Conservation (phyloP, 768 basidiomycete genomes). For the Auricularia sp. region DNA sequence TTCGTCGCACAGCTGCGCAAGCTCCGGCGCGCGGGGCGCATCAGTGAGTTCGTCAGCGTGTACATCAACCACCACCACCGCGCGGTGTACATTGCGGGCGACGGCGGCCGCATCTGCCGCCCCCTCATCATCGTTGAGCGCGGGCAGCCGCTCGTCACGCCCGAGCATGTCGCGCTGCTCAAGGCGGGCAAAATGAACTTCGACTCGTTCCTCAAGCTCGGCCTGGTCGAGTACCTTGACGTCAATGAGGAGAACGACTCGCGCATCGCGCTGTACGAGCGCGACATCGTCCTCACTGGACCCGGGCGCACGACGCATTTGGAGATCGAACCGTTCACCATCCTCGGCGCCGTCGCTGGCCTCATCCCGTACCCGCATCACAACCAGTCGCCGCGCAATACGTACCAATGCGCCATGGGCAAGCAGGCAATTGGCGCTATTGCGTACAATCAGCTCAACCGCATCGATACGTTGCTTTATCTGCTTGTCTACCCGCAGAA, state of each 20-base stretch:
- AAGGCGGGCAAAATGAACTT: slow-evolving; percentile 73
- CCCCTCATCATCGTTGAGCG: slow-evolving; percentile 95
- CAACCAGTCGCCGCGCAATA: slow-evolving; percentile 98
- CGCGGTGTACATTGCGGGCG: slow-evolving; percentile 90
- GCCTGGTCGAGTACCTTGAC: slow-evolving; percentile 94
- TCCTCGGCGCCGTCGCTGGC: slow-evolving; percentile 95
- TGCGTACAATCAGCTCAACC: slow-evolving; percentile 92
- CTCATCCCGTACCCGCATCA: slow-evolving; percentile 99
- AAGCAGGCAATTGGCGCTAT: slow-evolving; percentile 99
- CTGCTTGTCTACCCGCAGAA: slow-evolving; percentile 96
- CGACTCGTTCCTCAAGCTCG: slow-evolving; percentile 86
- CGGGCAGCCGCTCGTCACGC: slow-evolving; percentile 60
- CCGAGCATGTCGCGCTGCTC: slow-evolving; percentile 73
- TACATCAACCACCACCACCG: slow-evolving; percentile 95
- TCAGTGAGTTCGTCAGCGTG: slow-evolving; percentile 94
- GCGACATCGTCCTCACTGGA: slow-evolving; percentile 54
- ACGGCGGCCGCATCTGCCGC: slow-evolving; percentile 95
- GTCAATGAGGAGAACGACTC: slow-evolving; percentile 99
- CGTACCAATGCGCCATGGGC: slow-evolving; percentile 99
- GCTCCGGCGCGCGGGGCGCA: slow-evolving; percentile 78
- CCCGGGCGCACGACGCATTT: slow-evolving; percentile 66
- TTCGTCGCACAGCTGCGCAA: slow-evolving; percentile 90
- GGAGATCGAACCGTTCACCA: slow-evolving; percentile 96
- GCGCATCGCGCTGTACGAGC: slow-evolving; percentile 89
- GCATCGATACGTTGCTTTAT: slow-evolving; percentile 97